Evolutionary conservation across 73 alveolate species (phyloP).

Genomic region (Paraurostyla sp.): DNA sequence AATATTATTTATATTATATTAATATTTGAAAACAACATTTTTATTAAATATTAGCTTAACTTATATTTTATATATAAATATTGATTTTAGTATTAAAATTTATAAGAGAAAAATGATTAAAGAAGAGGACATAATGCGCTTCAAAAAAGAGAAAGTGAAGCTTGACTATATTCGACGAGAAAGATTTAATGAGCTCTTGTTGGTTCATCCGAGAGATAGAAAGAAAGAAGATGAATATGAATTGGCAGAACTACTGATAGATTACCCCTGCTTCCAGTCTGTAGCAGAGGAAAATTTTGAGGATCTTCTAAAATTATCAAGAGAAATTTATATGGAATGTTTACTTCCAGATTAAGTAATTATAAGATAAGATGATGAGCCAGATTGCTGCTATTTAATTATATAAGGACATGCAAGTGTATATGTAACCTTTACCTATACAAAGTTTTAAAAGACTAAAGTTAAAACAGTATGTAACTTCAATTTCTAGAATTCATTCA

Average conservation of each 20-base stretch:
- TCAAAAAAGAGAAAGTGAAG: constrained; percentile 50
- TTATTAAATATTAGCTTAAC: neutral
- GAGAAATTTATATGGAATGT: constrained; percentile 55
- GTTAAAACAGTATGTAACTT: constrained; percentile 36
- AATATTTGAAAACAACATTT: neutral
- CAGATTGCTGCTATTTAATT: constrained; percentile 50
- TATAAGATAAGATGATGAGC: constrained; percentile 47
- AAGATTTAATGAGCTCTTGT: constrained; percentile 44
- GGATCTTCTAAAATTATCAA: constrained; percentile 6
- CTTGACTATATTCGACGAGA: constrained; percentile 48
- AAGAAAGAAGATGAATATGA: constrained; percentile 48
- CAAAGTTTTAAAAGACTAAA: constrained; percentile 56
- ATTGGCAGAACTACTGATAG: constrained; percentile 54
- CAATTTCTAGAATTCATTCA: neutral
- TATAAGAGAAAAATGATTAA: constrained; percentile 47
- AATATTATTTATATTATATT: neutral
- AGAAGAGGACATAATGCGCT: constrained; percentile 41
- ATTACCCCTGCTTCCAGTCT: constrained; percentile 62
- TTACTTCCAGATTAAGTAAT: constrained; percentile 29
- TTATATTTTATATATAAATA: too few species aligned
- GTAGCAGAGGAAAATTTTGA: constrained; percentile 71
- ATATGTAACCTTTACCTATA: constrained; percentile 52
- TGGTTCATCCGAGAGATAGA: constrained; percentile 21
- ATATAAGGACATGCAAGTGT: constrained; percentile 56
- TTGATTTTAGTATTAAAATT: too few species aligned